phyloP scores from a whole-genome alignment of 768 basidiomycete species.

The Cystobasidiopsis lactophilus region DNA sequence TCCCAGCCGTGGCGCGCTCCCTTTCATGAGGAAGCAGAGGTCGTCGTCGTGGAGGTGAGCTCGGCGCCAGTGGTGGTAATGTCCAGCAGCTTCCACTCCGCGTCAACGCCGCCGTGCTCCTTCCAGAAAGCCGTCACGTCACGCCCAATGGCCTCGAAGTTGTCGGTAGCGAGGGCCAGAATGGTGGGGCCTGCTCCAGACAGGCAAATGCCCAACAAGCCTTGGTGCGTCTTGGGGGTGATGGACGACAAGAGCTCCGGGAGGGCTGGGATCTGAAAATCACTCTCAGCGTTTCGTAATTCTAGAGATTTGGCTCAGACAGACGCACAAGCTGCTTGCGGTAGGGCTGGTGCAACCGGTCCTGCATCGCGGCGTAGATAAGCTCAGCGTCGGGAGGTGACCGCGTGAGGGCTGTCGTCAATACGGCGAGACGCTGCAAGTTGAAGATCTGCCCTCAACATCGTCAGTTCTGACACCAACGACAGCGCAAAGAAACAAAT shows the following conservation, averaged over 20 bases:
- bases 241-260: slow-evolving; percentile 74
- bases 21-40: too few species aligned
- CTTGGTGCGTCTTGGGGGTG: slow-evolving; percentile 72
- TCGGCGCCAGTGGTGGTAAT: slow-evolving; percentile 25
- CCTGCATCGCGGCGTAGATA: slow-evolving; percentile 99
- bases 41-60: too few species aligned
- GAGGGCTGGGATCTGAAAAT: slow-evolving; percentile 68
- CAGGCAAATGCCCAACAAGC: slow-evolving; percentile 88
- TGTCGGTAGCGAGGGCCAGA: slow-evolving; percentile 67
- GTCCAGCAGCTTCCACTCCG: slow-evolving; percentile 73
- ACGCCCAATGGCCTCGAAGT: slow-evolving; percentile 47
- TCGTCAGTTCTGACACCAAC: neutral
- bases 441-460: slow-evolving; percentile 83
- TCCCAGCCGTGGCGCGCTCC: too few species aligned
- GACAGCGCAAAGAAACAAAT: neutral
- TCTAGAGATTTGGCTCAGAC: neutral
- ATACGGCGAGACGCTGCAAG: slow-evolving; percentile 79
- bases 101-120: slow-evolving; percentile 40
- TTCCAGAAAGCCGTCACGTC: neutral
- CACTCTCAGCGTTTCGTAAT: neutral
- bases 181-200: slow-evolving; percentile 97
- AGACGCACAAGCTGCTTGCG: slow-evolving; percentile 39
- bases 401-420: slow-evolving; percentile 77
- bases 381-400: slow-evolving; percentile 80
- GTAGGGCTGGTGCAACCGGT: slow-evolving; percentile 91